Conservation (phyloP, 2,329 filamentous ascomycete species). For the Daldinia eschscholtzii region DNA sequence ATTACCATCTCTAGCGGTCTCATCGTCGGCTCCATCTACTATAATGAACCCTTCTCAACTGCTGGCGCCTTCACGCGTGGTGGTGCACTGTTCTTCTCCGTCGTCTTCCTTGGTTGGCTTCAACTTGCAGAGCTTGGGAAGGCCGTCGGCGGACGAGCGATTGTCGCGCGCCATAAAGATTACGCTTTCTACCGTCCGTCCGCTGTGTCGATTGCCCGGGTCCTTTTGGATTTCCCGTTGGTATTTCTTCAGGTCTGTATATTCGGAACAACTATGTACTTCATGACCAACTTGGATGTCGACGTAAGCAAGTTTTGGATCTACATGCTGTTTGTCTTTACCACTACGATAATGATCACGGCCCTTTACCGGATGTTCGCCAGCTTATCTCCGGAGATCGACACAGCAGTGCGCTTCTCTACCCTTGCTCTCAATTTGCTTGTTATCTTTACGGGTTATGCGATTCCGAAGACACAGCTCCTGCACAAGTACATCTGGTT, state of each 20-base stretch:
- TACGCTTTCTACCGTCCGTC: slow-evolving; percentile 67
- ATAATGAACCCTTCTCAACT: slow-evolving; percentile 71
- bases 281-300: slow-evolving; percentile 78
- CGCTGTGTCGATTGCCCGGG: slow-evolving; percentile 68
- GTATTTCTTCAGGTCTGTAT: slow-evolving; percentile 74
- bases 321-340: slow-evolving; percentile 68
- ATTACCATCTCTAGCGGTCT: slow-evolving; percentile 80
- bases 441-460: slow-evolving; percentile 76
- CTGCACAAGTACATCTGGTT: slow-evolving; percentile 75
- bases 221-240: slow-evolving; percentile 69
- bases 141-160: slow-evolving; percentile 76
- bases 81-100: slow-evolving; percentile 63
- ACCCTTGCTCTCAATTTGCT: slow-evolving; percentile 70
- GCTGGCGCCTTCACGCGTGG: slow-evolving; percentile 71
- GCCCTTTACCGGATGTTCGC: slow-evolving; percentile 53
- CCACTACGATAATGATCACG: slow-evolving; percentile 49
- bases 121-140: slow-evolving; percentile 84
- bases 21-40: slow-evolving; percentile 84
- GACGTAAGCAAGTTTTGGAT: slow-evolving; percentile 77
- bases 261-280: slow-evolving; percentile 81
- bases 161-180: slow-evolving; percentile 63
- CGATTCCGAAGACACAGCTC: slow-evolving; percentile 69
- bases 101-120: slow-evolving; percentile 71
- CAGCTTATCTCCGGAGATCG: slow-evolving; percentile 57
- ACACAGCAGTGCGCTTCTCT: slow-evolving; percentile 71